Evolutionary conservation across 257 asterid species (phyloP), one percentile per base, ranked within the genome.

Genomic region (Ilex asprella): DNA sequence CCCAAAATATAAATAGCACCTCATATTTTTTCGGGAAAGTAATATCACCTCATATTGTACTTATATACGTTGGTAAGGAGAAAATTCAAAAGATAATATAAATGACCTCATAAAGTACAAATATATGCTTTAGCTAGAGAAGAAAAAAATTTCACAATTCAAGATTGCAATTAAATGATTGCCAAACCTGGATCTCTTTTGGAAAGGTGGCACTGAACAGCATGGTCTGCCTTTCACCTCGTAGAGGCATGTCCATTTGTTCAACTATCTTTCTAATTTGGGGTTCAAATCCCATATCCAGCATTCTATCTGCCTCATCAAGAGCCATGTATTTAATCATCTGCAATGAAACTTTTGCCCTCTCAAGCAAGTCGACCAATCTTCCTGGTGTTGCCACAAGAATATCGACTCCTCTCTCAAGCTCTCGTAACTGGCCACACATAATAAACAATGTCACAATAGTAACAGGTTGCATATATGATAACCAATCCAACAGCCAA

Each of bases 201-300:
- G 97, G 97, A 69, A 89, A 89, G 65, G 97, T 89, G 58, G 97
- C 97, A 69, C 97, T 89, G 59, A 84, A 89, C 67, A 89, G 78
- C 95, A 89, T 73, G 32, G 97, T 89, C 74, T 89, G 97, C 71
- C 97, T 84, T 81, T 81, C 84, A 65, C 95, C 95, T 62, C 72
- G 83, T 62, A 81, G 88, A 67, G 97, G 94, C 97, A 89, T 87
- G 68, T 89, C 95, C 97, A 87, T 89, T 79, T 87, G 92, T 70
- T 89, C 86, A 62, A 89, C 95, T 51, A 89, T 87, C 85, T 76
- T 87, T 78, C 97, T 84, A 75, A 89, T 89, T 73, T 89, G 97
- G 56, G 95, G 95, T 78, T 89, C 97, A 73, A 89, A 89, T 39
- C 97, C 97, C 97, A 89, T 87, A 78, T 89, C 97, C 65, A 87